Percentiles rank a stretch among this genome's conserved stretches.
These are phyloP conservation scores for Geotrichum bryndzae DNA, from an alignment of 1,139 yeast genomes.

Conservation along the genomic window DNA sequence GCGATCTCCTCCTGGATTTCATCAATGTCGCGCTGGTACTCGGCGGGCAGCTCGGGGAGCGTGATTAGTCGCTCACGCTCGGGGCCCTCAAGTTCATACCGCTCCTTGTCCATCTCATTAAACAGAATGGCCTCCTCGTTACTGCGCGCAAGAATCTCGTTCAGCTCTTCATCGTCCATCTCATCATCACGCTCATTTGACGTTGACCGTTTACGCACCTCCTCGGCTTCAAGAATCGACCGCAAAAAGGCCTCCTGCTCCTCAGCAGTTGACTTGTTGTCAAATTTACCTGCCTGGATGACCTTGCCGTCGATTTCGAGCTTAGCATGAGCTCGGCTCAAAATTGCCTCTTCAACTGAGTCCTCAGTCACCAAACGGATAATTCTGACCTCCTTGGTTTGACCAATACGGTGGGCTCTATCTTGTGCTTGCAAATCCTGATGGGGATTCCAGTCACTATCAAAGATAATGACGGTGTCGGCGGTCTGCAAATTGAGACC, in stretches of 20 bases:
- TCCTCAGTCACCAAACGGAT: constrained; percentile 86
- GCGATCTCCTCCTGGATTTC: constrained; percentile 45
- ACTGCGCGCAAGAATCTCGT: constrained; percentile 76
- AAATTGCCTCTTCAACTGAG: constrained; percentile 89
- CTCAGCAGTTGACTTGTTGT: constrained; percentile 91
- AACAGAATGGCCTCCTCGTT: constrained; percentile 68
- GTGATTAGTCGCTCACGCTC: constrained; percentile 52
- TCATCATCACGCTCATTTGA: constrained; percentile 59
- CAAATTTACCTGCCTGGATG: constrained; percentile 97
- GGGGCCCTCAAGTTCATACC: constrained; percentile 36
- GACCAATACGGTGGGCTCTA: constrained; percentile 97
- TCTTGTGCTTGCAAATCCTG: constrained; percentile 98
- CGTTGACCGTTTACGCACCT: constrained; percentile 40
- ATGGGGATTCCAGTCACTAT: constrained; percentile 98
- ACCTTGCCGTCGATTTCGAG: constrained; percentile 96
- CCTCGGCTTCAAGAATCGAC: constrained; percentile 77
- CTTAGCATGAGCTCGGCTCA: constrained; percentile 90
- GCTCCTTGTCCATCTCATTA: constrained; percentile 62
- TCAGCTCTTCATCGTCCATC: constrained; percentile 59
- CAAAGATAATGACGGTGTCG: constrained; percentile 92
- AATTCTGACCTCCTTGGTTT: constrained; percentile 92
- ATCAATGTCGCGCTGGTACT: constrained; percentile 65
- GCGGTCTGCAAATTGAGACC: constrained; percentile 95
- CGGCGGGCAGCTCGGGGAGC: constrained; percentile 68
- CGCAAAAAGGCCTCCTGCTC: constrained; percentile 94